Conservation (phyloP, 352 stramenopile species). For the Globisporangium camurandrum region DNA sequence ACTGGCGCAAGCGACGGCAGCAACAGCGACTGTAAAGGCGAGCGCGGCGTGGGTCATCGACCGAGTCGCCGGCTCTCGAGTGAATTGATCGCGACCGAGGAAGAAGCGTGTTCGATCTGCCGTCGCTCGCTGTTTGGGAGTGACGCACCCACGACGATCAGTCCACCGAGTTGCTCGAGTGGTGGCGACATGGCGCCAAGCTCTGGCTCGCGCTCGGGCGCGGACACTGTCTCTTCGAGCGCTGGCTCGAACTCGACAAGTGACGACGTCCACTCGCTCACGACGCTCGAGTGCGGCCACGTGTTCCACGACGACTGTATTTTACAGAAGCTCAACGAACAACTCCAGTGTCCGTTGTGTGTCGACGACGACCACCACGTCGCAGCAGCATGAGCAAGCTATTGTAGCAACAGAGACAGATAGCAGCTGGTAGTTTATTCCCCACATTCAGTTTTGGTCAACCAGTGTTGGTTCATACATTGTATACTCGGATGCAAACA, state of each 20-base stretch:
- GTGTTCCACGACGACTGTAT: constrained; percentile 87
- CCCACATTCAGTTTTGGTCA: too few species aligned
- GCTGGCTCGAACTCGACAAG: too few species aligned
- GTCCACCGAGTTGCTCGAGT: constrained; percentile 19
- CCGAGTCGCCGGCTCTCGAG: constrained; percentile 16
- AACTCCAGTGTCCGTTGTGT: constrained; percentile 58
- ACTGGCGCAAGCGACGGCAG: constrained; percentile 18
- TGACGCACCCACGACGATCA: constrained; percentile 27
- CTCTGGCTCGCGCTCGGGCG: constrained; percentile 14
- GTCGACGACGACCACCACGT: not conserved
- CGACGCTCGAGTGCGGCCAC: constrained; percentile 72
- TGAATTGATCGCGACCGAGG: constrained; percentile 1
- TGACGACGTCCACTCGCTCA: constrained; percentile 39
- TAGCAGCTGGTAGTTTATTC: too few species aligned
- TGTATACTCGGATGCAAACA: too few species aligned
- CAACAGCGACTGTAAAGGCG: too few species aligned
- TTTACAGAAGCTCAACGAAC: constrained; percentile 72
- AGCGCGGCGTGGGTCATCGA: too few species aligned
- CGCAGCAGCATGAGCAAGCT: not conserved
- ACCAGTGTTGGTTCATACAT: too few species aligned
- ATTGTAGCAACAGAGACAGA: not conserved
- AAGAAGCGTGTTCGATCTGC: constrained; percentile 59
- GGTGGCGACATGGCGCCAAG: constrained; percentile 12
- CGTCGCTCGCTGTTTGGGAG: constrained; percentile 22
- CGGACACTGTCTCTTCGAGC: too few species aligned